phyloP scores from a whole-genome alignment of 768 basidiomycete species.

The Tephrocybe sp. region DNA sequence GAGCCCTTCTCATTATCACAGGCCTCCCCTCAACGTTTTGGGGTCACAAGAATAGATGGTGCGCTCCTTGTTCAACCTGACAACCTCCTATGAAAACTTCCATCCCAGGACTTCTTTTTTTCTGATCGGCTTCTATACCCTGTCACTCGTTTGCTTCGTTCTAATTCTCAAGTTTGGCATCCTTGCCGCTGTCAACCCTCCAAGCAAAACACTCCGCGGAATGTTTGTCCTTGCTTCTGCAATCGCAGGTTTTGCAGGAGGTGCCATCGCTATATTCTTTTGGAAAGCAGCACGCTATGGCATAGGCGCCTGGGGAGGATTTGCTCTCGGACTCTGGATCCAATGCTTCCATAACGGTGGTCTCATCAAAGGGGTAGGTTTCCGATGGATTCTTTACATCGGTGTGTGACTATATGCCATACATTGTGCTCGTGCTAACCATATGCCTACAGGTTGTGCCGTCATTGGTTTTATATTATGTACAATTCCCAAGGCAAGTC shows the following conservation, averaged over 20 bases:
- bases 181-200: constrained; percentile 79
- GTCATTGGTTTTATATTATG: constrained; percentile 81
- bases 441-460: constrained; percentile 52
- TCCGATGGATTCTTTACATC: constrained; percentile 89
- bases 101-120: constrained; percentile 84
- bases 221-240: constrained; percentile 85
- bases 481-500: constrained; percentile 69
- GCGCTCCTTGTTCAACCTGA: constrained; percentile 24
- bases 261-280: constrained; percentile 87
- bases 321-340: constrained; percentile 84
- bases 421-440: constrained; percentile 19
- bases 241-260: constrained; percentile 82
- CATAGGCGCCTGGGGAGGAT: constrained; percentile 83
- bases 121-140: constrained; percentile 87
- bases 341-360: constrained; percentile 85
- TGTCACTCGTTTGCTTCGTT: constrained; percentile 82
- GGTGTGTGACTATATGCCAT: constrained; percentile 42
- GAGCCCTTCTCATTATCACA: constrained; percentile 84
- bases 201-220: constrained; percentile 75
- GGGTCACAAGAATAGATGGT: constrained; percentile 97
- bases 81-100: constrained; percentile 16
- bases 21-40: constrained; percentile 89
- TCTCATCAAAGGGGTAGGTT: constrained; percentile 71
- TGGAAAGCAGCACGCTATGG: constrained; percentile 88
- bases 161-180: constrained; percentile 90